These are phyloP conservation scores for Cryptococcus deneoformans DNA, from an alignment of 1,284 basidiomycete species.

Conservation along the genomic window DNA sequence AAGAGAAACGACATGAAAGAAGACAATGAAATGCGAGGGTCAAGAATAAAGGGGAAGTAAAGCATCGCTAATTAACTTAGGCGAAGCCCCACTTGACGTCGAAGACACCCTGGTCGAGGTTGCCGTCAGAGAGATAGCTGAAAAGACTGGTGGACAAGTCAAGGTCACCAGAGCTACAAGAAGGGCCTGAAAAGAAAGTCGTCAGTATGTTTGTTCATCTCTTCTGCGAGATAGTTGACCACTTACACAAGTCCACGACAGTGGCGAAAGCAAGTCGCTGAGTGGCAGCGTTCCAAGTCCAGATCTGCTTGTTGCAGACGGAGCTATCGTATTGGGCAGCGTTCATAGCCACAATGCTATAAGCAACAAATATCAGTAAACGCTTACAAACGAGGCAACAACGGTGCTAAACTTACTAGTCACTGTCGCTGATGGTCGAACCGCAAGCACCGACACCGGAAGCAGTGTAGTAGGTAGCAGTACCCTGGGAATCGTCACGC, in stretches of 20 bases:
- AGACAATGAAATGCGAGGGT: not conserved
- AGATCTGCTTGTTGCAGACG: slow-evolving; percentile 59
- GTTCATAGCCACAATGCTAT: slow-evolving; percentile 41
- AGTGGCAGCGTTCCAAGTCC: slow-evolving; percentile 62
- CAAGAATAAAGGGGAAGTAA: not conserved
- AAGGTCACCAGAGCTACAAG: slow-evolving; percentile 49
- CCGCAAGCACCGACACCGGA: slow-evolving; percentile 30
- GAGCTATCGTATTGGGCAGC: slow-evolving; percentile 44
- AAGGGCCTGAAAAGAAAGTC: slow-evolving; percentile 31
- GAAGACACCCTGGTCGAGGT: slow-evolving; percentile 35
- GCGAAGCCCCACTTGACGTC: slow-evolving; percentile 15
- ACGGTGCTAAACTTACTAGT: slow-evolving; percentile 11
- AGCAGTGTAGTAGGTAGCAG: slow-evolving; percentile 31
- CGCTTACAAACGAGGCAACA: not conserved
- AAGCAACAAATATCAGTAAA: not conserved
- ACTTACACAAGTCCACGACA: slow-evolving; percentile 54
- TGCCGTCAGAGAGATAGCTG: slow-evolving; percentile 33
- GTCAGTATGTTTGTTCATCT: not conserved
- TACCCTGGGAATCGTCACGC: slow-evolving; percentile 11
- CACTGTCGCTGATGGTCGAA: slow-evolving; percentile 23
- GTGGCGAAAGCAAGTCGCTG: slow-evolving; percentile 59
- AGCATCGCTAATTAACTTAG: slow-evolving; percentile 1
- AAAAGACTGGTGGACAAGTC: slow-evolving; percentile 53
- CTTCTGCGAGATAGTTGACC: not conserved
- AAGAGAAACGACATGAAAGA: not conserved